Evolutionary conservation across 495 filamentous ascomycete species (phyloP), one percentile per base, ranked within the genome.

Genomic region (Daldinia caldariorum): DNA sequence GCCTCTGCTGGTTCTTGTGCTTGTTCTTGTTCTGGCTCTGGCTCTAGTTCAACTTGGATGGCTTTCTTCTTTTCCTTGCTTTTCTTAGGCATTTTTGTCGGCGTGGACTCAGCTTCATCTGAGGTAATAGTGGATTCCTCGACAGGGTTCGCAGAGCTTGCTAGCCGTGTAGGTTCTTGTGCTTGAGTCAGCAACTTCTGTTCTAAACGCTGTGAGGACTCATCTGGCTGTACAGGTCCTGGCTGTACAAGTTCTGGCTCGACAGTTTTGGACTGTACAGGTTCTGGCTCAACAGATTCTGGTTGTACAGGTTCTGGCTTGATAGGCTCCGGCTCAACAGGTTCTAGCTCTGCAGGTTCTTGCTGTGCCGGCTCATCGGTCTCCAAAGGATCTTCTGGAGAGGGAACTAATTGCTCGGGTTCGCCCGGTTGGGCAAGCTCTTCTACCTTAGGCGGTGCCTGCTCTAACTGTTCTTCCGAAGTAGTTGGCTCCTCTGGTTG

Each of bases 61-160:
- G 56, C 67, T 39, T 58, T 73, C 67, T 74, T 72, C 72, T 77
- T 78, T 68, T 77, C 74, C 49, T 75, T 76, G 37, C 79, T 68
- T 55, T 79, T 80, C 68, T 80, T 80, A 10, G 74, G 72, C 68
- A 79, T 76, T 41, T 69, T 68, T 22, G 63, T 50, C 34, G 56
- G 54, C 39, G 7, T 38, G 13, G 47, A 18, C 18, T 68, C 61
- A 26, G 66, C 31, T n/a, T 72, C 63, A 43, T 59, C 68, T 22
- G 47, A 13, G 37, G 29, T 41, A 12, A 18, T 9, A 18, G 32
- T 7, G 22, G 58, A 57, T 26, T 61, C 31, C 26, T 61, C 35
- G n/a, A 41, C 22, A n/a, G 34, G 35, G 8, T 66, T 26, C 2
- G 14, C 29, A 32, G 61, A 16, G 10, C 50, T 57, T 51, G 22